A percentile compares a stretch with the other conserved stretches of the same genome.
phyloP scores from a whole-genome alignment of 306 rosid genomes.

The Vigna radiata region DNA sequence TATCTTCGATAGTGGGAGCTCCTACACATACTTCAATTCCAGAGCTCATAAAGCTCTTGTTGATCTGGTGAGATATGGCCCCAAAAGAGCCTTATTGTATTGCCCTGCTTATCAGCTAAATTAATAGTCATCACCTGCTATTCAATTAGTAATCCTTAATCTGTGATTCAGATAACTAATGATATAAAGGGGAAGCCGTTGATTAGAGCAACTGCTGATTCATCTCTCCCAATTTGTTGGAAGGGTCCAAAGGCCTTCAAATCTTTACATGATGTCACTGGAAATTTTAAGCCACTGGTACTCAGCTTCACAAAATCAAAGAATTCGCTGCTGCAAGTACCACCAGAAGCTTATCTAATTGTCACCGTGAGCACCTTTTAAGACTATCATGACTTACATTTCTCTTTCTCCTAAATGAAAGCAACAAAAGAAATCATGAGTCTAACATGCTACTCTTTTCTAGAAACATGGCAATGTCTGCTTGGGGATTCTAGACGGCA shows the following conservation, averaged over 20 bases:
- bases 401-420: not conserved
- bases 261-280: slow-evolving; percentile 54
- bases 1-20: slow-evolving; percentile 88
- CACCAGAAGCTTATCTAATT: slow-evolving; percentile 72
- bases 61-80: slow-evolving; percentile 59
- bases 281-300: slow-evolving; percentile 61
- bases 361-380: slow-evolving; percentile 56
- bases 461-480: slow-evolving; percentile 72
- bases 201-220: slow-evolving; percentile 52
- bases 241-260: slow-evolving; percentile 70
- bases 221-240: slow-evolving; percentile 75
- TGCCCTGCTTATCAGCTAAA: no score
- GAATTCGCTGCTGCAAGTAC: slow-evolving; percentile 55
- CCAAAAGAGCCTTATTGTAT: not conserved
- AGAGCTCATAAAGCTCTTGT: slow-evolving; percentile 51
- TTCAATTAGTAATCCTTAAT: slow-evolving; percentile 28
- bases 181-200: slow-evolving; percentile 67
- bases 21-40: slow-evolving; percentile 79
- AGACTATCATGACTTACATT: not conserved
- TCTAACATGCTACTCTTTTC: slow-evolving; percentile 33
- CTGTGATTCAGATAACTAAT: slow-evolving; percentile 53
- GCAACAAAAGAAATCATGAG: slow-evolving; percentile 10
- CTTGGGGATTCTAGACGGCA: slow-evolving; percentile 76
- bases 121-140: not conserved
- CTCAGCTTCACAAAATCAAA: slow-evolving; percentile 56